Evolutionary conservation across 768 basidiomycete genomes (phyloP).

Genomic region (Lactifluus volemus): DNA sequence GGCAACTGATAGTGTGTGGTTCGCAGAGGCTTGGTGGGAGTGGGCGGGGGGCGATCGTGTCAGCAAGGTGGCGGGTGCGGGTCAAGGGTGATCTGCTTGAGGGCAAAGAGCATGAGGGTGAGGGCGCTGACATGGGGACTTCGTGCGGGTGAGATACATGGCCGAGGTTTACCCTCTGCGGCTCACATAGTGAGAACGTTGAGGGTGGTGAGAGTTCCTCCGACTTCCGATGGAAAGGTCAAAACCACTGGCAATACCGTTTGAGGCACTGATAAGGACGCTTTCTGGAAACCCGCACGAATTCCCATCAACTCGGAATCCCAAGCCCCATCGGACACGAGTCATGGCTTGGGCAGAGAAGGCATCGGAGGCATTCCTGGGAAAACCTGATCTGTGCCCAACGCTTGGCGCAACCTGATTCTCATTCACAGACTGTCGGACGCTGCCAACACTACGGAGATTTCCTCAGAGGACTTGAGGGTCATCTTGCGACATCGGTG

Average conservation of each 20-base stretch:
- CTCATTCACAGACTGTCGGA: slow-evolving; percentile 22
- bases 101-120: slow-evolving; percentile 19
- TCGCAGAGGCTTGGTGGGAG: too few relatives aligned
- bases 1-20: too few relatives aligned
- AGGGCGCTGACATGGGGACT: slow-evolving; percentile 16
- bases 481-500: slow-evolving; percentile 60
- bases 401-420: slow-evolving; percentile 24
- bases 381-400: slow-evolving; percentile 16
- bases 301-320: slow-evolving; percentile 1
- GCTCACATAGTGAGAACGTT: slow-evolving; percentile 15
- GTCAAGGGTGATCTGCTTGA: too few relatives aligned
- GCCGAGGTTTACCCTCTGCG: not conserved
- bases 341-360: slow-evolving; percentile 19
- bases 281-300: slow-evolving; percentile 11
- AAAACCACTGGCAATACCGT: not conserved
- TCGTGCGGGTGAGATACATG: slow-evolving; percentile 3
- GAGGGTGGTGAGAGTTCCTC: slow-evolving; percentile 4
- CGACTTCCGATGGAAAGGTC: not conserved
- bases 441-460: slow-evolving; percentile 18
- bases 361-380: slow-evolving; percentile 15
- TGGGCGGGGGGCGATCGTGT: too few relatives aligned
- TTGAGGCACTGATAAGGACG: not conserved
- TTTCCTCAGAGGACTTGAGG: slow-evolving; percentile 28
- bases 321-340: not conserved
- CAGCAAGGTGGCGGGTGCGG: too few relatives aligned